These are phyloP conservation scores for Iris macrosiphon DNA, from an alignment of 106 monocot genomes.

Conservation along the genomic window DNA sequence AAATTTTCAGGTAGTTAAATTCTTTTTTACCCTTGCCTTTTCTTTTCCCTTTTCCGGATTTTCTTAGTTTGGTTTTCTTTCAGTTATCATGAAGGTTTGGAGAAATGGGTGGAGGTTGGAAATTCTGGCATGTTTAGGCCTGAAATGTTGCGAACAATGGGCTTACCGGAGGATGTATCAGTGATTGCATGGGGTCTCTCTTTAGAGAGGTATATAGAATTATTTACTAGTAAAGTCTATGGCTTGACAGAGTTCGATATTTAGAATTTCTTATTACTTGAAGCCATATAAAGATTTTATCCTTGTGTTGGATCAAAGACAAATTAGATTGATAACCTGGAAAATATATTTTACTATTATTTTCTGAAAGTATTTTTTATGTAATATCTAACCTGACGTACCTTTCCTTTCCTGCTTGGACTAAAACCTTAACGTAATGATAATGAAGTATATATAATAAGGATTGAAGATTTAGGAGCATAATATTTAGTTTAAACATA, in stretches of 20 bases:
- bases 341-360: too few species aligned
- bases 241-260: not conserved
- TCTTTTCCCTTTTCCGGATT: not conserved
- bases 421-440: too few species aligned
- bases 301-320: not conserved
- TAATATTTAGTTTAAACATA: too few species aligned
- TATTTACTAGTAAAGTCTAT: not conserved
- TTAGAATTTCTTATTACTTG: not conserved
- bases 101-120: slow-evolving; percentile 97
- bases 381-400: too few species aligned
- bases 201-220: slow-evolving; percentile 64
- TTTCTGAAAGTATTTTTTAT: too few species aligned
- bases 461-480: too few species aligned
- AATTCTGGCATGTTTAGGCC: slow-evolving; percentile 99
- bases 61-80: not conserved
- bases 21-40: not conserved
- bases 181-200: slow-evolving; percentile 99
- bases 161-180: slow-evolving; percentile 88
- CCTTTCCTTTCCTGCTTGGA: too few species aligned
- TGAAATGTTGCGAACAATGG: slow-evolving; percentile 96
- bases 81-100: slow-evolving; percentile 88
- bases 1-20: slow-evolving; percentile 82
- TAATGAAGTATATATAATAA: too few species aligned
- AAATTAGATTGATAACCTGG: too few species aligned
- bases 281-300: not conserved